phyloP scores from a whole-genome alignment of 1,284 basidiomycete genomes.

The Dichomitus squalens region DNA sequence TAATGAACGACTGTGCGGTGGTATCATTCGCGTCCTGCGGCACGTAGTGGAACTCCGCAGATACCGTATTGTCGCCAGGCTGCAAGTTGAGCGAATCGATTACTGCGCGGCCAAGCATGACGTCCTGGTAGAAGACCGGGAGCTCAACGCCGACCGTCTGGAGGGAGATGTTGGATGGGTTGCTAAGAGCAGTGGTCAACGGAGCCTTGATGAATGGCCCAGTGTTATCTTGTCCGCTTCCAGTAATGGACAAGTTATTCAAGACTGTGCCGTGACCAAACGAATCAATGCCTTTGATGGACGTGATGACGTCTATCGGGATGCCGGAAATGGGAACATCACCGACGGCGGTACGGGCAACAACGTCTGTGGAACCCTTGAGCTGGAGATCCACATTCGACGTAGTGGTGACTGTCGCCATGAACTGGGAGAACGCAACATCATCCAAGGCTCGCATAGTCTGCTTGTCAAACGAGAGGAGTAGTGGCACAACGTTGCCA shows the following conservation, averaged over 20 bases:
- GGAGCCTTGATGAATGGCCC: conserved; percentile 36
- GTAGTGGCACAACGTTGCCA: conserved; percentile 45
- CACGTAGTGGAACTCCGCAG: conserved; percentile 67
- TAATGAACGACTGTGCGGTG: conserved; percentile 48
- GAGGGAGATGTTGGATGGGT: conserved; percentile 72
- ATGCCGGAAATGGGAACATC: conserved; percentile 69
- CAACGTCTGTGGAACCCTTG: conserved; percentile 61
- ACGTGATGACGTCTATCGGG: conserved; percentile 60
- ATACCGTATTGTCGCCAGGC: conserved; percentile 57
- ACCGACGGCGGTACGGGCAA: conserved; percentile 67
- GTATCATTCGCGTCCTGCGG: conserved; percentile 68
- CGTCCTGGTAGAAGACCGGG: conserved; percentile 58
- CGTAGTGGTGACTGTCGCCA: conserved; percentile 60
- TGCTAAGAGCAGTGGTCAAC: conserved; percentile 55
- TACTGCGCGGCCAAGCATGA: conserved; percentile 55
- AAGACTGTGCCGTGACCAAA: conserved; percentile 55
- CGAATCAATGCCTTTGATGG: conserved; percentile 55
- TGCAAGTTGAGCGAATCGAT: conserved; percentile 61
- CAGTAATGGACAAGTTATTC: conserved; percentile 57
- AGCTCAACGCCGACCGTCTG: conserved; percentile 60
- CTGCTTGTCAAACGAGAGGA: conserved; percentile 58
- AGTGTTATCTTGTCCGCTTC: conserved; percentile 61
- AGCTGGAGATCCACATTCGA: conserved; percentile 50
- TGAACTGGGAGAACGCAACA: conserved; percentile 57
- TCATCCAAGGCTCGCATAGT: conserved; percentile 59